Base-by-base conservation (phyloP, 2,329 filamentous ascomycete genomes). In the Colletotrichum camelliae region DNA sequence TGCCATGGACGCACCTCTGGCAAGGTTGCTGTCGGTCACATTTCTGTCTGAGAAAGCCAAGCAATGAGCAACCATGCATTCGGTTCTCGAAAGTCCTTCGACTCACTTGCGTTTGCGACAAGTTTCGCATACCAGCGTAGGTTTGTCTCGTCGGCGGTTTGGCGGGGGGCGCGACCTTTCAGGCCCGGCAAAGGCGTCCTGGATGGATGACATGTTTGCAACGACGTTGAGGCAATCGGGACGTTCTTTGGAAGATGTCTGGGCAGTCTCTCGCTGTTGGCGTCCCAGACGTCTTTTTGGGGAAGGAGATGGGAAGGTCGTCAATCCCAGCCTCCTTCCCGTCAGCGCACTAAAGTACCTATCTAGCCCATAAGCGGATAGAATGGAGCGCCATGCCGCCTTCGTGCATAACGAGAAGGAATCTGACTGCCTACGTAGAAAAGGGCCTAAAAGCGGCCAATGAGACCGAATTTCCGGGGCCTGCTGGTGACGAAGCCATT, bases 81-180 rank as follows among this genome's bases (percentile, higher is more conserved):
- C 31, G 16, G 29, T 7, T n/a, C 24, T 21, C 39, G 13, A 29
- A 15, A 10, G 33, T 21, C 18, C 24, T 16, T 16, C 0, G 39
- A 24, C 80, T 79, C 76, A 85, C 83, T 85, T 85, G 55, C 84
- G 80, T 27, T 79, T 79, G 12, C 84, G 77, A 74, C 84, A 85
- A 18, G 79, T 75, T 52, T 82, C 82, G 74, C 84, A 85, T 1
- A 83, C 84, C 5, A 85, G 78, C 66, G 82, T 81, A 7, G 78
- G 80, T 61, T 83, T 83, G n/a, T 85, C 82, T 52, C 84, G 77
- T 12, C 81, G 80, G 15, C 83, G 81, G 61, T 79, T 81, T 24
- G 75, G 67, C 39, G 60, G 69, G 31, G 69, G 69, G 7, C 69
- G 69, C 16, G 18, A 9, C 8, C 61, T 27, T 10, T 67, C 69